These are phyloP conservation scores for Yamadazyma sp. DNA, from an alignment of 805 yeast genomes.

Conservation along the genomic window DNA sequence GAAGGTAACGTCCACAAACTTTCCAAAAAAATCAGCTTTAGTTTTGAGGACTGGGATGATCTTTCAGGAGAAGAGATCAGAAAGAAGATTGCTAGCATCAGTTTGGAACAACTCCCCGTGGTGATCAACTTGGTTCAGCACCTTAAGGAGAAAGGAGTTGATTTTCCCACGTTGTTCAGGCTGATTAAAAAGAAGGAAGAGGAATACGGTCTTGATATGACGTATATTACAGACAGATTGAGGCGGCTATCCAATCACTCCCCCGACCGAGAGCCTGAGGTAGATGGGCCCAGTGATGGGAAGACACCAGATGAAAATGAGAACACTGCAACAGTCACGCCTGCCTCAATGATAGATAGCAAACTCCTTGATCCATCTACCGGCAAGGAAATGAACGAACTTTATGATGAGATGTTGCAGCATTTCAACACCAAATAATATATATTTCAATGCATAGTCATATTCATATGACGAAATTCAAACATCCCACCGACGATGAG, in stretches of 20 bases:
- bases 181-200: slow-evolving; percentile 12
- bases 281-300: not conserved
- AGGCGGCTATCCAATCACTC: slow-evolving; percentile 5
- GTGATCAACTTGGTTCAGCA: slow-evolving; percentile 30
- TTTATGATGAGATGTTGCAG: slow-evolving; percentile 24
- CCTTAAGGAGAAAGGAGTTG: slow-evolving; percentile 33
- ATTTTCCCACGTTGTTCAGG: slow-evolving; percentile 25
- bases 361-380: slow-evolving; percentile 5
- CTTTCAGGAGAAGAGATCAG: slow-evolving; percentile 42
- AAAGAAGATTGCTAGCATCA: slow-evolving; percentile 28
- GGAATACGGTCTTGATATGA: slow-evolving; percentile 14
- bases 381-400: slow-evolving; percentile 17
- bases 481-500: too few relatives aligned
- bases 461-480: too few relatives aligned
- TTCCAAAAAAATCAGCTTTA: slow-evolving; percentile 21
- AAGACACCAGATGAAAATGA: slow-evolving; percentile 1
- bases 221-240: slow-evolving; percentile 20
- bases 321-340: slow-evolving; percentile 7
- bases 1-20: slow-evolving; percentile 45
- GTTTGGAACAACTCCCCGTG: slow-evolving; percentile 34
- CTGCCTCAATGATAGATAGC: slow-evolving; percentile 8
- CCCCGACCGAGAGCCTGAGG: not conserved
- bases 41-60: slow-evolving; percentile 9
- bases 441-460: not conserved
- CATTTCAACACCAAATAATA: slow-evolving; percentile 12